These are phyloP conservation scores for Staphylotrichum longicolle DNA, from an alignment of 495 filamentous ascomycete genomes.

Conservation along the genomic window DNA sequence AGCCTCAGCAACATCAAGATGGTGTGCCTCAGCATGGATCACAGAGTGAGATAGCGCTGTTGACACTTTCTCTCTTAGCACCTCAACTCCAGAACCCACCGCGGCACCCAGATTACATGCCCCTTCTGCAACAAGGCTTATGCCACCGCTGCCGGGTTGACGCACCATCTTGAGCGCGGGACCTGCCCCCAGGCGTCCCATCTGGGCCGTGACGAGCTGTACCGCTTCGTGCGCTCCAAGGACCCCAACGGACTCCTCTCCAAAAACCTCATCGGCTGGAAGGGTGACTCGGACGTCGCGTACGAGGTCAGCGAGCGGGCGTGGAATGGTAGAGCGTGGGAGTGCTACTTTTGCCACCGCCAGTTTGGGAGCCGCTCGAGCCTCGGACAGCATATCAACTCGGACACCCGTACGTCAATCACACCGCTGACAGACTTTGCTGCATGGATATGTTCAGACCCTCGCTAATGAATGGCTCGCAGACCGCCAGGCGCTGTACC, in stretches of 20 bases:
- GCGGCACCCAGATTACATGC: constrained; percentile 27
- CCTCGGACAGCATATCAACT: constrained; percentile 39
- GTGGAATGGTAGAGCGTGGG: constrained; percentile 31
- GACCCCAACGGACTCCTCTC: constrained; percentile 36
- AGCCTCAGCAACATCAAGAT: no score
- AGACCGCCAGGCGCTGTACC: constrained; percentile 52
- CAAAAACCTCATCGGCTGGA: constrained; percentile 32
- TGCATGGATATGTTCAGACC: no score
- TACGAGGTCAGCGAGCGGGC: constrained; percentile 26
- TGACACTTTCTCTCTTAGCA: constrained; percentile 14
- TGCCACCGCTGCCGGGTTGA: constrained; percentile 35
- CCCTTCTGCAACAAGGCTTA: constrained; percentile 33
- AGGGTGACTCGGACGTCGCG: neutral
- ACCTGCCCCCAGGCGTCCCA: constrained; percentile 21
- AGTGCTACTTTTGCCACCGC: constrained; percentile 39
- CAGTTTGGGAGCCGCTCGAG: constrained; percentile 11
- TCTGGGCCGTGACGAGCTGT: constrained; percentile 34
- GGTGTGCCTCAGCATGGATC: no score
- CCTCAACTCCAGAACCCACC: constrained; percentile 33
- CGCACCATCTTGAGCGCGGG: constrained; percentile 36
- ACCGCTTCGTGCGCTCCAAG: constrained; percentile 30
- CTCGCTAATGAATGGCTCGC: neutral
- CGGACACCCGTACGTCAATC: constrained; percentile 35
- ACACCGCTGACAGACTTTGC: neutral
- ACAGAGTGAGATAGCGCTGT: no score